Evolutionary conservation across 768 basidiomycete genomes (phyloP).

Genomic region (Russula emetica): DNA sequence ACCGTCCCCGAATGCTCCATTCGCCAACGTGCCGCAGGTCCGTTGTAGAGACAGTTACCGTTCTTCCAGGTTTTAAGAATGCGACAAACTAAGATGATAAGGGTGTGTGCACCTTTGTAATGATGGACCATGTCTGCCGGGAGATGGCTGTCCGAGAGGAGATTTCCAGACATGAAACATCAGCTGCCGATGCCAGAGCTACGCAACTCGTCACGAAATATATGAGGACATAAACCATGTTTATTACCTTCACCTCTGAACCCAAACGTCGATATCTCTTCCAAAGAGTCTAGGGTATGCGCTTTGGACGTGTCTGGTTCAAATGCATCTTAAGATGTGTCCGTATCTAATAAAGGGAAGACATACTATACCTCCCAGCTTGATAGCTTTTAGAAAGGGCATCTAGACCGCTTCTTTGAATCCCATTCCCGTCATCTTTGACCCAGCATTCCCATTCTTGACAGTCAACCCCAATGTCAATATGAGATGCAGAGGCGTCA

Average conservation of each 20-base stretch:
- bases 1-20: constrained; percentile 72
- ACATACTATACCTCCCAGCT: constrained; percentile 65
- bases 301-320: constrained; percentile 68
- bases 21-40: constrained; percentile 71
- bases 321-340: background rate
- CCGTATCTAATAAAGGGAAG: background rate
- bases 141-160: constrained; percentile 65
- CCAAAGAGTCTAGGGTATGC: constrained; percentile 48
- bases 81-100: background rate
- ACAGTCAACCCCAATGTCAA: constrained; percentile 71
- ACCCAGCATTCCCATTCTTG: constrained; percentile 83
- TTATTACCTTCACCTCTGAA: constrained; percentile 89
- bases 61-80: constrained; percentile 42
- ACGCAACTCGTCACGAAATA: background rate
- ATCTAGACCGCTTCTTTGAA: constrained; percentile 55
- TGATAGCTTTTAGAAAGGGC: constrained; percentile 50
- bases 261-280: constrained; percentile 66
- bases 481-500: constrained; percentile 66
- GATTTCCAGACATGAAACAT: constrained; percentile 77
- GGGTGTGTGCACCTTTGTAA: constrained; percentile 58
- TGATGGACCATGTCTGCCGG: constrained; percentile 66
- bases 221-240: constrained; percentile 4
- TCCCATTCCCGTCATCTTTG: constrained; percentile 78
- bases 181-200: constrained; percentile 84
- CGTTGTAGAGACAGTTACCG: constrained; percentile 61